phyloP scores from a whole-genome alignment of 257 asterid species.

The Primulina eburnea region DNA sequence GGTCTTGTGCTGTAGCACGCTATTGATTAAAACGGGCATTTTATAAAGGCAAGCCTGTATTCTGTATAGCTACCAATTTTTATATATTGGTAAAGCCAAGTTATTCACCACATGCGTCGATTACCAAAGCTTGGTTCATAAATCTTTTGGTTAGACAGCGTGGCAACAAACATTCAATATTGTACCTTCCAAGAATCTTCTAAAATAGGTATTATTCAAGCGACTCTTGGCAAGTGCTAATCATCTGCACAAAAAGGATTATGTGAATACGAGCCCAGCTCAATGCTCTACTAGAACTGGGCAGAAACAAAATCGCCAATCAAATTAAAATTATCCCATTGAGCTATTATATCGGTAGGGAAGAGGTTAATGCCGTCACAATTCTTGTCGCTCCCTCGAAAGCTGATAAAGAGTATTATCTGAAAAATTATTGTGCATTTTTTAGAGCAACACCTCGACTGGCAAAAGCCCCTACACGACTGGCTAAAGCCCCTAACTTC shows the following conservation, averaged over 20 bases:
- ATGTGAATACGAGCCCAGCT: slow-evolving; percentile 47
- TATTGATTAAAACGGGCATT: not conserved
- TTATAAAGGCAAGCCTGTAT: not conserved
- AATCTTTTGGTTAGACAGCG: slow-evolving; percentile 34
- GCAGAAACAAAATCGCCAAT: slow-evolving; percentile 24
- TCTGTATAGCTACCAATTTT: slow-evolving; percentile 9
- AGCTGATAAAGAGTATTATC: not conserved
- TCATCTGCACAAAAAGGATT: slow-evolving; percentile 72
- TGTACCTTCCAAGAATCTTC: slow-evolving; percentile 45
- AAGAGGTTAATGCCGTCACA: slow-evolving; percentile 15
- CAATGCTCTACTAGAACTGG: slow-evolving; percentile 37
- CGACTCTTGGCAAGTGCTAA: slow-evolving; percentile 41
- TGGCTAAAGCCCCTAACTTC: slow-evolving; percentile 7
- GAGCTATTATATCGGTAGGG: slow-evolving; percentile 13
- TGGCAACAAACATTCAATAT: slow-evolving; percentile 30
- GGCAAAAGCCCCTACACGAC: slow-evolving; percentile 13
- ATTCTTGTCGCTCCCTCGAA: slow-evolving; percentile 15
- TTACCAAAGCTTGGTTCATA: slow-evolving; percentile 33
- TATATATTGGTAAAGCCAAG: slow-evolving; percentile 26
- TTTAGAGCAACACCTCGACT: slow-evolving; percentile 20
- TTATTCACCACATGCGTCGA: slow-evolving; percentile 37
- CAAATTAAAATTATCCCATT: not conserved
- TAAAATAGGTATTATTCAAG: slow-evolving; percentile 38
- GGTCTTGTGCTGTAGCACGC: not conserved
- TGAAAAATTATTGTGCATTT: not conserved